These are phyloP conservation scores for Nicotiana noctiflora DNA, from an alignment of 257 asterid genomes.

Conservation along the genomic window DNA sequence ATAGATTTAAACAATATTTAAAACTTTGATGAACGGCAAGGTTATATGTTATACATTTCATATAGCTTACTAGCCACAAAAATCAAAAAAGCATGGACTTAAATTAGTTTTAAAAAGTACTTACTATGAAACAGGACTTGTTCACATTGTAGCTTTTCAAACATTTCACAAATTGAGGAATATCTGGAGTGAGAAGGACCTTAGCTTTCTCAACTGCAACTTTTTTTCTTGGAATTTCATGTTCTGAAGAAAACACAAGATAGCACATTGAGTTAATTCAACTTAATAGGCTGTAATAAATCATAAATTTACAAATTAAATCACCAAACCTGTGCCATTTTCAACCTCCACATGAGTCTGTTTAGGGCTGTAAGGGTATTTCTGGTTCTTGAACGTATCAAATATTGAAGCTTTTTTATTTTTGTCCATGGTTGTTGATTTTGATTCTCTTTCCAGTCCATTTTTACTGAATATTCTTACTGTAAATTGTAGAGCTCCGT, in stretches of 20 bases:
- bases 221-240: neutral
- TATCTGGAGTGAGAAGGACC: neutral
- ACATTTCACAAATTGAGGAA: neutral
- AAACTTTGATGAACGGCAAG: no score
- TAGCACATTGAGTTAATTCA: neutral
- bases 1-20: no score
- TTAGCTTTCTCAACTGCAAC: neutral
- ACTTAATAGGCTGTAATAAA: neutral
- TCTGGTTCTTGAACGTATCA: neutral
- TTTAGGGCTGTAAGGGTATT: neutral
- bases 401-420: neutral
- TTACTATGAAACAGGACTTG: conserved; percentile 1
- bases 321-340: neutral
- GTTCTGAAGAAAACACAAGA: neutral
- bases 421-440: neutral
- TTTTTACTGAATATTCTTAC: neutral
- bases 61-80: no score
- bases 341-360: neutral
- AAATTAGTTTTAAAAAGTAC: neutral
- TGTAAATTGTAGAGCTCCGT: neutral
- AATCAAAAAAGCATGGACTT: no score
- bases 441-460: neutral
- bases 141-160: conserved; percentile 12
- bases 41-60: no score
- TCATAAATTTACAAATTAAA: neutral